Percentiles rank a stretch among this genome's conserved stretches.
phyloP scores from a whole-genome alignment of 2,329 filamentous ascomycete species.

The Colletotrichum scovillei region DNA sequence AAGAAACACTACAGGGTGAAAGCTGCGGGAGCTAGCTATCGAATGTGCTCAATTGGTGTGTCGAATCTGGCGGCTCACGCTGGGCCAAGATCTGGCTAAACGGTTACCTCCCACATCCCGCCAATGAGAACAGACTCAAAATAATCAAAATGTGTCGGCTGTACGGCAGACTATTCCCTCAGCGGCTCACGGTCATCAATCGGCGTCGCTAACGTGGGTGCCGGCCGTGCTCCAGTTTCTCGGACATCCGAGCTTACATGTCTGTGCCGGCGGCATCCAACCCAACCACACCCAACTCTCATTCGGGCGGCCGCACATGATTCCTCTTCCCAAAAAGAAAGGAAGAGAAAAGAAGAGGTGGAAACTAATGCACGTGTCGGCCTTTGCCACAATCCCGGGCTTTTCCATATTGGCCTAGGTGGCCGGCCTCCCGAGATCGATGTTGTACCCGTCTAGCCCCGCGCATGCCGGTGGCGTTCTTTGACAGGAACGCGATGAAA shows the following conservation, averaged over 20 bases:
- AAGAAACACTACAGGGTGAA: neutral
- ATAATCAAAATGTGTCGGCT: conserved; percentile 11
- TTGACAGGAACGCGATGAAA: neutral
- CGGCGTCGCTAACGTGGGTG: neutral
- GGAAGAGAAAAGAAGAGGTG: neutral
- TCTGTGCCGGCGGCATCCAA: neutral
- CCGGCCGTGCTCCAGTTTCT: conserved; percentile 10
- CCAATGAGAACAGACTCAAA: neutral
- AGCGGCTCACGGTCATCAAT: neutral
- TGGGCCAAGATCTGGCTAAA: neutral
- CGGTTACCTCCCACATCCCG: neutral
- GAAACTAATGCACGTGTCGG: conserved; percentile 33
- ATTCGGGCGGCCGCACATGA: neutral
- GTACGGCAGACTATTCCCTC: conserved; percentile 2
- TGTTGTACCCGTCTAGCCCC: neutral
- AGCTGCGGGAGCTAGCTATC: neutral
- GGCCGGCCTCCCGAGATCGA: conserved; percentile 12
- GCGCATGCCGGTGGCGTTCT: neutral
- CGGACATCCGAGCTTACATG: conserved; percentile 16
- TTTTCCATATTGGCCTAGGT: conserved; percentile 2
- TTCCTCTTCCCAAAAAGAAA: neutral
- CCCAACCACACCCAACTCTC: neutral
- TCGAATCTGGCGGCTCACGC: neutral
- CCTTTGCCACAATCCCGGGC: conserved; percentile 18
- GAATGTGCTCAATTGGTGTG: neutral